phyloP scores from a whole-genome alignment of 208 protist species.

The Lotmaria passim region DNA sequence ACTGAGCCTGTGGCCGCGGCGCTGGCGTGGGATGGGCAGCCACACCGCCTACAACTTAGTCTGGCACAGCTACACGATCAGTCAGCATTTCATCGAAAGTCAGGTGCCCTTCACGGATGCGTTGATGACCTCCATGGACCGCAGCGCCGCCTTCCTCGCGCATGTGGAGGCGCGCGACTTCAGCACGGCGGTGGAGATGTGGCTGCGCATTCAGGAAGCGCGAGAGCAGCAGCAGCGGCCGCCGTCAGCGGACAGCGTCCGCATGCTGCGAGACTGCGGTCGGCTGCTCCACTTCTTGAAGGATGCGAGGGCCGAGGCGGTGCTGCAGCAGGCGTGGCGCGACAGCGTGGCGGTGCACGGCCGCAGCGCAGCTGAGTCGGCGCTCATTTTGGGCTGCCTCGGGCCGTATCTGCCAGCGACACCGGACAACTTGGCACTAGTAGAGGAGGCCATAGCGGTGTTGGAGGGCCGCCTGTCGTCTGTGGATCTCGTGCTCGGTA shows the following conservation, averaged over 20 bases:
- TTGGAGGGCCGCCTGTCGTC: conserved; percentile 56
- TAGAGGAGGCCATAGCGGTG: conserved; percentile 36
- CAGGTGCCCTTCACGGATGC: conserved; percentile 36
- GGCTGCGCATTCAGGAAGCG: conserved; percentile 40
- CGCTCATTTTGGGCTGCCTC: conserved; percentile 76
- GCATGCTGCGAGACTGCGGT: conserved; percentile 74
- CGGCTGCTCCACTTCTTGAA: conserved; percentile 79
- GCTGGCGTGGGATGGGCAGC: conserved; percentile 71
- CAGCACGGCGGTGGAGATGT: conserved; percentile 67
- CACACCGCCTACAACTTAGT: conserved; percentile 65
- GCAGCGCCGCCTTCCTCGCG: conserved; percentile 71
- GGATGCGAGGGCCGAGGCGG: conserved; percentile 47
- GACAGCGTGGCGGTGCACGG: conserved; percentile 52
- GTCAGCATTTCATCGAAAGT: conserved; percentile 26
- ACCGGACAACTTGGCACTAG: conserved; percentile 26
- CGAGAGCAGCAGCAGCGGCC: not conserved
- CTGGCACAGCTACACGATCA: conserved; percentile 71
- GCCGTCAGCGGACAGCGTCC: conserved; percentile 45
- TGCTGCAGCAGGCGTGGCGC: conserved; percentile 57
- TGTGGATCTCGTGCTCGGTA: conserved; percentile 64
- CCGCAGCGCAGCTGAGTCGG: conserved; percentile 54
- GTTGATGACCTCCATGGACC: conserved; percentile 61
- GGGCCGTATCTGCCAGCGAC: conserved; percentile 64
- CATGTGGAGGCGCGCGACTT: conserved; percentile 69
- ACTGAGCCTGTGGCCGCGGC: conserved; percentile 69